Base-by-base conservation (phyloP, 1,284 basidiomycete species). In the Trichosporon ovoides region DNA sequence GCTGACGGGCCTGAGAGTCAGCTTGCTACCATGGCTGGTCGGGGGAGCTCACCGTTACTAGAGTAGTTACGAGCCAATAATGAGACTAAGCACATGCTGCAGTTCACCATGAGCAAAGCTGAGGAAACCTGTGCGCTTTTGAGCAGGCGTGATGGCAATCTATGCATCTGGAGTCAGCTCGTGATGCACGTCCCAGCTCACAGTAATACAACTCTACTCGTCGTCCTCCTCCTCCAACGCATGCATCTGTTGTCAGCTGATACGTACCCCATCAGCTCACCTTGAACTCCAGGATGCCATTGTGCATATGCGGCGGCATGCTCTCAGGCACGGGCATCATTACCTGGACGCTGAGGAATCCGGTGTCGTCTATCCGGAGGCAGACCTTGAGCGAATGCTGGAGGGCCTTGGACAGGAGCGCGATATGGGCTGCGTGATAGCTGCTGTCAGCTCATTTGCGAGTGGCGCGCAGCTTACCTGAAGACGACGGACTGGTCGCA, bases 301-400 rank as follows among this genome's bases (percentile, higher is more conserved):
- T 70, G 53, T 76, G 65, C 68, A 81, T 64, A 53, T 81, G 80
- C 54, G 76, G 79, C 4, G 83, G 79, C 0, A 72, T 55, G 19
- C 61, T 58, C 10, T 68, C 64, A 0, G 65, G 62, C 14, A 77
- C 62, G 9, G 89, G 87, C 81, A 94, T 89, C 68, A 94, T 81
- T 72, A 94, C 88, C 68, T 96, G 92, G 56, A 95, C 77, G 67
- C 87, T 87, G 18, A 95, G 78, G 52, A 93, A 77, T 0, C 92
- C 92, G 54, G 85, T 83, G 18, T 82, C 80, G 65, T 92, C 88
- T 31, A 94, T 90, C 43, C 91, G 83, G 46, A 96, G 73, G 0
- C 89, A 93, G 2, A 91, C 88, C 72, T 94, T 94, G 31, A 85
- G 84, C 0, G 89, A 91, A 55, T 80, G 84, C 65, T 88, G 85